Percentiles rank a stretch among this genome's conserved stretches.
phyloP scores from a whole-genome alignment of 192 early-diverging fungal genomes.

The Podila epicladia region DNA sequence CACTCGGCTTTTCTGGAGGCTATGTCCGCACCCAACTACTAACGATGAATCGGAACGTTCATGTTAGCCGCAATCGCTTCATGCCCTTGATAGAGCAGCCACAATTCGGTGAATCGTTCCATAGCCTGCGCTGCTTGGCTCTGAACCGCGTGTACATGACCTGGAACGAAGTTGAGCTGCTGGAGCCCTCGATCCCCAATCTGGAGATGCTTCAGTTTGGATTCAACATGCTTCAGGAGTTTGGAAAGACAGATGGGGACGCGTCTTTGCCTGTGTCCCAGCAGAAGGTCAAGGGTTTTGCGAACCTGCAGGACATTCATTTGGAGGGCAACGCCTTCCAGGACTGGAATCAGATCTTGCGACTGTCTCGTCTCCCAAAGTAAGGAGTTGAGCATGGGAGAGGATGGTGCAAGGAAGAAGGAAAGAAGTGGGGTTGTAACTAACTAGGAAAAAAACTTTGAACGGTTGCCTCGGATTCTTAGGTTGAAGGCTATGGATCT shows the following conservation, averaged over 20 bases:
- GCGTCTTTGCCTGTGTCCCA: not conserved
- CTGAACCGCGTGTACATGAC: conserved; percentile 28
- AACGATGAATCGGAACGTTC: not conserved
- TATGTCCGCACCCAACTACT: too few relatives aligned
- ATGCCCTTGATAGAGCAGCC: conserved; percentile 19
- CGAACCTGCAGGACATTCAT: conserved; percentile 58
- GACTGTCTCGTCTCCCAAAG: conserved; percentile 54
- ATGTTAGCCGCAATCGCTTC: conserved; percentile 40
- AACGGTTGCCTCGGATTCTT: not conserved
- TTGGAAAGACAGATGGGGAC: conserved; percentile 11
- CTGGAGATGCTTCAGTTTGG: conserved; percentile 63
- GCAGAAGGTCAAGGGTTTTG: conserved; percentile 43
- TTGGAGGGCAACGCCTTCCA: conserved; percentile 58
- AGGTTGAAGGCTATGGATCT: conserved; percentile 56
- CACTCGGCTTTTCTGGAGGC: not conserved
- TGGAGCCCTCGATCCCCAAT: conserved; percentile 55
- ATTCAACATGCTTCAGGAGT: conserved; percentile 48
- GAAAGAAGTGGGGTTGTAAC: too few relatives aligned
- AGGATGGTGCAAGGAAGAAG: not conserved
- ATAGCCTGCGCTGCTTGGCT: conserved; percentile 23
- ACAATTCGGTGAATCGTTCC: conserved; percentile 10
- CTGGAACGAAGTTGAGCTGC: conserved; percentile 44
- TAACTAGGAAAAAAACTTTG: too few relatives aligned
- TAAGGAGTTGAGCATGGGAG: conserved; percentile 7
- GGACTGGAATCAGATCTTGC: conserved; percentile 55